Base-by-base conservation (phyloP, 306 rosid species). In the Aeschynomene evenia region DNA sequence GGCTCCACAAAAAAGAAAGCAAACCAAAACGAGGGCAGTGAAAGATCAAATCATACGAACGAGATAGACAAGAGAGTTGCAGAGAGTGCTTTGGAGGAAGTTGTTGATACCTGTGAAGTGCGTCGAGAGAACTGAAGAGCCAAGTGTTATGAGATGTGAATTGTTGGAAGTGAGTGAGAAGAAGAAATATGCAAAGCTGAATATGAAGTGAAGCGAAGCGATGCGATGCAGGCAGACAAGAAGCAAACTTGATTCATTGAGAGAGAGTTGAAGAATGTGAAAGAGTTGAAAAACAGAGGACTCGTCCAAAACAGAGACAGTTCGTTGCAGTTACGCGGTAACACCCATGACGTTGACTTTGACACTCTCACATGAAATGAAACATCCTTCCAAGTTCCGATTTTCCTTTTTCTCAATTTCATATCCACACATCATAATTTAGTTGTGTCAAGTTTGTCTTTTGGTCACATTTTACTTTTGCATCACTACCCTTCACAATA, bases 61-160 rank as follows among this genome's bases (percentile, higher is more conserved):
- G n/a, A n/a, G n/a, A n/a, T n/a, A n/a, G 49, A 6, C 0, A 20
- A 7, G 22, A 55, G 6, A 18, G 40, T 21, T 10, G 66, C 29
- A 22, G n/a, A 46, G 22, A 31, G 19, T 4, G 22, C 29, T 21
- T 42, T 21, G 19, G 18, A 65, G 79, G 43, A 34, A 50, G 52
- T 33, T 59, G 14, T n/a, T 58, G 7, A 20, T 65, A 36, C 82
- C 69, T 77, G 19, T 55, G 66, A 37, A 37, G 3, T 40, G 39
- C 39, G 39, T 49, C 28, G 66, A 20, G 2, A 18, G 48, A 49
- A 40, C 1, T 57, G 57, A 42, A 18, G 20, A 45, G 4, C 15
- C 10, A 45, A 61, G 31, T 11, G 8, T 7, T 13, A 5, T 45
- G 20, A 23, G 52, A 53, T 54, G 9, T 24, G 12, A 55, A 55